phyloP scores from a whole-genome alignment of 2,329 filamentous ascomycete genomes.

The Stemphylium lycopersici region DNA sequence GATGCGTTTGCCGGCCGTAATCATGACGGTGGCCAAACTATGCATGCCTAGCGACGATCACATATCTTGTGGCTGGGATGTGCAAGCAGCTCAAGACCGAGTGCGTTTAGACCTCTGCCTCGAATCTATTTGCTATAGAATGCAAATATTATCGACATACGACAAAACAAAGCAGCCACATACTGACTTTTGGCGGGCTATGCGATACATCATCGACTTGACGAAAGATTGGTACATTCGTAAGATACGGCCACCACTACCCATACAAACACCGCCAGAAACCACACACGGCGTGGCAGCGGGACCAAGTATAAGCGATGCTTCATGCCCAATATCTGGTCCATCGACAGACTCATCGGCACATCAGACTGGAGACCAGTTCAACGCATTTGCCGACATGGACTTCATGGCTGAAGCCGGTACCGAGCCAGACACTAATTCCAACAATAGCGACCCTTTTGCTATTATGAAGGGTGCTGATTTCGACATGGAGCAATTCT shows the following conservation, averaged over 20 bases:
- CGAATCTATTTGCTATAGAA: constrained; percentile 42
- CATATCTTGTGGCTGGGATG: constrained; percentile 36
- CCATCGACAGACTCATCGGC: constrained; percentile 7
- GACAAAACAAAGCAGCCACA: constrained; percentile 31
- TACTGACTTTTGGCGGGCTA: constrained; percentile 40
- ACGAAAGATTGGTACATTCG: constrained; percentile 39
- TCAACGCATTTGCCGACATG: not conserved
- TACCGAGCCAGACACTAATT: constrained; percentile 4
- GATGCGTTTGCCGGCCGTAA: constrained; percentile 40
- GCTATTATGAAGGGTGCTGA: constrained; percentile 31
- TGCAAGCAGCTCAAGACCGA: constrained; percentile 39
- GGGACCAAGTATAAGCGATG: constrained; percentile 14
- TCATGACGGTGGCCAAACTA: constrained; percentile 37
- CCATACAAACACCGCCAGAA: constrained; percentile 2
- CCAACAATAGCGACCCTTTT: constrained; percentile 24
- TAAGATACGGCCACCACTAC: constrained; percentile 24
- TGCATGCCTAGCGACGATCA: constrained; percentile 38
- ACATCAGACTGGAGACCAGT: not conserved
- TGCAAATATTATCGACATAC: constrained; percentile 37
- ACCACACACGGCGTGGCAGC: constrained; percentile 1
- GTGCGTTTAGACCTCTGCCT: constrained; percentile 41
- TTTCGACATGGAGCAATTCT: constrained; percentile 44
- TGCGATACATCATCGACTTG: constrained; percentile 39
- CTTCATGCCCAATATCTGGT: constrained; percentile 13
- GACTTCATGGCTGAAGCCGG: constrained; percentile 5